Conservation (phyloP, 2,329 filamentous ascomycete genomes). For the Apiospora koreana region DNA sequence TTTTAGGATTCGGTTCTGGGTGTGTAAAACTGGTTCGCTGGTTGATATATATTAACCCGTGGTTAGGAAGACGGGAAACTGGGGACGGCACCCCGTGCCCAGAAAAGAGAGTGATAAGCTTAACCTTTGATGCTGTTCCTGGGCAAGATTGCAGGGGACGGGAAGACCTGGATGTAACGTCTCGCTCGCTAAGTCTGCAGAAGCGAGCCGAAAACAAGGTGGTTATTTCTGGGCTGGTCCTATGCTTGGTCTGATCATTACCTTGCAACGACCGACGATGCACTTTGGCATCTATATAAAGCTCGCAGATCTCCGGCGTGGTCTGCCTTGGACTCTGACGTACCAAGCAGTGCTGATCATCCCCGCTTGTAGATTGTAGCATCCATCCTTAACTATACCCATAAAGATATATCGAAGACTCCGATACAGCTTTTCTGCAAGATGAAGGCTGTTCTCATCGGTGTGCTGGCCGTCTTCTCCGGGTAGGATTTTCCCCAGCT, state of each 20-base stretch:
- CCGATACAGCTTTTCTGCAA: not conserved
- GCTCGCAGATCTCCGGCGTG: not conserved
- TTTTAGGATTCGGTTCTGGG: not conserved
- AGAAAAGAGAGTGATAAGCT: not conserved
- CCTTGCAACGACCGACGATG: not conserved
- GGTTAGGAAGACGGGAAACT: not conserved
- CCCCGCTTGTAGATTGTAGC: not conserved
- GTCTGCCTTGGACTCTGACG: not conserved
- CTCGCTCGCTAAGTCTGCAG: not conserved
- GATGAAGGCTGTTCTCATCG: conserved; percentile 3
- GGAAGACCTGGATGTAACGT: not conserved
- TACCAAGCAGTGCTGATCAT: not conserved
- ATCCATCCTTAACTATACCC: not conserved
- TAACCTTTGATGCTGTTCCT: not conserved
- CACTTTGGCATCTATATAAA: not conserved
- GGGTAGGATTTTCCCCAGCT: not conserved
- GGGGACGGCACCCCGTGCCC: not conserved
- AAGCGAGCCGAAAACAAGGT: not conserved
- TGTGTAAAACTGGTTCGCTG: not conserved
- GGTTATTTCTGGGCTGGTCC: not conserved
- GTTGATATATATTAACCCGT: not conserved
- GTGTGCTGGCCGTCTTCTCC: not conserved
- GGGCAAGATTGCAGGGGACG: not conserved
- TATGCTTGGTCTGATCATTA: not conserved
- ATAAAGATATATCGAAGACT: not conserved